phyloP scores from a whole-genome alignment of 768 basidiomycete genomes.

The Boletus subparvulus region DNA sequence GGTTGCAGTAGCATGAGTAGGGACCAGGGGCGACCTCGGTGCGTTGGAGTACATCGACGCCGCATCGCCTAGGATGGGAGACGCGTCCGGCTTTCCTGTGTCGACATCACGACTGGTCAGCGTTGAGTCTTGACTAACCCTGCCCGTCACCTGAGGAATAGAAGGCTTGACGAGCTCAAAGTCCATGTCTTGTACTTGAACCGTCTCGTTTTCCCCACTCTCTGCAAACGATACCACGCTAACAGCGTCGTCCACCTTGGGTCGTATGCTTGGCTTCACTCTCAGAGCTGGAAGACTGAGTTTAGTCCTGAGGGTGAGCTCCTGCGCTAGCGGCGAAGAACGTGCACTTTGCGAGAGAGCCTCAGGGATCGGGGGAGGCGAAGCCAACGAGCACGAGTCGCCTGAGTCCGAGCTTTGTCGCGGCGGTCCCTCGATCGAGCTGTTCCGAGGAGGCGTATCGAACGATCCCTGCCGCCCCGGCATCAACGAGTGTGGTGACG shows the following conservation, averaged over 20 bases:
- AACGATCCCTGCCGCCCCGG: conserved; percentile 14
- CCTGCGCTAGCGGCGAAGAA: conserved; percentile 28
- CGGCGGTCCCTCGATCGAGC: conserved; percentile 20
- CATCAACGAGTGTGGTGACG: conserved; percentile 15
- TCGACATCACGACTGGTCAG: conserved; percentile 32
- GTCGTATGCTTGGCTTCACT: conserved; percentile 34
- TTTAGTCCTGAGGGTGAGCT: conserved; percentile 51
- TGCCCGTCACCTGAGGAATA: conserved; percentile 42
- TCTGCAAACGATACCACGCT: conserved; percentile 25
- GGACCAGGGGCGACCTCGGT: conserved; percentile 26
- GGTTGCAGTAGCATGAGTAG: not conserved
- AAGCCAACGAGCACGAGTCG: conserved; percentile 37
- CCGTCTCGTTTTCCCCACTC: conserved; percentile 47
- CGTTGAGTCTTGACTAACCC: conserved; percentile 57
- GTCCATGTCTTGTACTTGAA: conserved; percentile 80
- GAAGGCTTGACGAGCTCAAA: conserved; percentile 74
- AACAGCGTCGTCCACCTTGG: conserved; percentile 31
- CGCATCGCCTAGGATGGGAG: conserved; percentile 38
- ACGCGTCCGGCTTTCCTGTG: conserved; percentile 11
- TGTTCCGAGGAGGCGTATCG: conserved; percentile 16
- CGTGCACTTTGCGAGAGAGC: conserved; percentile 35
- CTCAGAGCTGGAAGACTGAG: conserved; percentile 69
- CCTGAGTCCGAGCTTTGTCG: conserved; percentile 28
- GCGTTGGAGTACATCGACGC: conserved; percentile 40
- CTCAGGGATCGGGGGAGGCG: conserved; percentile 42